Evolutionary conservation across 257 asterid species (phyloP), one percentile per base, ranked within the genome.

Genomic region (Primulina eburnea): DNA sequence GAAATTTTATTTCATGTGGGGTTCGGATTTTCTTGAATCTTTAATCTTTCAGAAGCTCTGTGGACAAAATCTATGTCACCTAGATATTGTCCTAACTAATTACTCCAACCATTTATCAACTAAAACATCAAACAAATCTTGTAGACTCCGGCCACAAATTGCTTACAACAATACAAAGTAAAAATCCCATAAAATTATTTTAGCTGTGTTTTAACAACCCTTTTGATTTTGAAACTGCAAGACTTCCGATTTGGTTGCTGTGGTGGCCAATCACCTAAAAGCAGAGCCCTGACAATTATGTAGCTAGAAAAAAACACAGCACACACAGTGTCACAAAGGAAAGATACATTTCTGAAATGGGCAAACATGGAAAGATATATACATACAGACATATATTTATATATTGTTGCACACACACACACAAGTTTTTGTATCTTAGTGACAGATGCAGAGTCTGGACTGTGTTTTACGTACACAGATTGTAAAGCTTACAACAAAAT

Each of bases 171-270:
- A 28, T 2, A 28, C 30, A 28, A 28, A 28, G 30, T 3, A 28
- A 28, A 28, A 38, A 38, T 38, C 50, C 50, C 14, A 38, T 38
- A 2, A 10, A 38, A 1, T 43, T 11, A 43, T 11, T 12, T 9
- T 1, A 3, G 2, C 9, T 0, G 12, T 43, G 3, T 12, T 43
- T 43, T 11, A 43, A 11, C 17, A 43, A 3, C 53, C 53, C n/a
- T 11, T 43, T 62, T 17, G 20, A 33, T 28, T 43, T 20, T 43
- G 32, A 71, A 76, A 28, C 40, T 37, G 33, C 33, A 71, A 67
- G 14, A 47, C 21, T 60, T 60, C 70, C 64, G 30, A 21, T 37
- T 60, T 20, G 28, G 63, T 61, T 38, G 33, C 67, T 17, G 17
- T 63, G 67, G 21, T 50, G 17, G 53, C 63, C 35, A 56, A 63